Conservation (phyloP, 768 basidiomycete species). For the Obba rivulosa region DNA sequence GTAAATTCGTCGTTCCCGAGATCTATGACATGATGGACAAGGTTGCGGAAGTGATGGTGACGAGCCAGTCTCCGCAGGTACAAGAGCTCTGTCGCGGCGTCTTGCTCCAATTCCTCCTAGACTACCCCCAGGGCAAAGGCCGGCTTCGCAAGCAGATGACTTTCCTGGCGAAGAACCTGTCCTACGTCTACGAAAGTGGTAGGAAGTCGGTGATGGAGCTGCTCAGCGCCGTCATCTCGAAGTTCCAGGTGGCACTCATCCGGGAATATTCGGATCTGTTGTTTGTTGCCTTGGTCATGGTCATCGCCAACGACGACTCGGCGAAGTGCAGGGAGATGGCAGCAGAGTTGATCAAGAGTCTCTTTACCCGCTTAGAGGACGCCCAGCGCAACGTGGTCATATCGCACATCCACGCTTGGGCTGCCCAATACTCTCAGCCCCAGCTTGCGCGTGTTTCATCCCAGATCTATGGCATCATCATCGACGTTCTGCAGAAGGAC, state of each 20-base stretch:
- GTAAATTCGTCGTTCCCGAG: slow-evolving; percentile 91
- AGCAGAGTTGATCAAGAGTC: slow-evolving; percentile 70
- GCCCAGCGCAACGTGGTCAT: slow-evolving; percentile 51
- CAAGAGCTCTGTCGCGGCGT: slow-evolving; percentile 89
- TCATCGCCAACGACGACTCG: slow-evolving; percentile 91
- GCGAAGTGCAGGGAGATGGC: slow-evolving; percentile 87
- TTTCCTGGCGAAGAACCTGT: slow-evolving; percentile 88
- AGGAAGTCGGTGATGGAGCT: slow-evolving; percentile 92
- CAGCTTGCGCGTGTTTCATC: slow-evolving; percentile 68
- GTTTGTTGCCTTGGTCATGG: slow-evolving; percentile 89
- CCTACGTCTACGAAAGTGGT: slow-evolving; percentile 87
- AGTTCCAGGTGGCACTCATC: slow-evolving; percentile 74
- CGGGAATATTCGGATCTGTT: slow-evolving; percentile 82
- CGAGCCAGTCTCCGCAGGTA: slow-evolving; percentile 84
- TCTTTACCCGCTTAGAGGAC: slow-evolving; percentile 66
- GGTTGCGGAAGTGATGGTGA: slow-evolving; percentile 88
- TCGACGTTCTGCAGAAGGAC: slow-evolving; percentile 59
- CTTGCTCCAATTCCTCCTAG: slow-evolving; percentile 89
- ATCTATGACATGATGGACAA: slow-evolving; percentile 97
- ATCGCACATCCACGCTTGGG: slow-evolving; percentile 78
- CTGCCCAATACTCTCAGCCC: slow-evolving; percentile 50
- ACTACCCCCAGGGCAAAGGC: slow-evolving; percentile 95
- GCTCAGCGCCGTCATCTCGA: slow-evolving; percentile 74
- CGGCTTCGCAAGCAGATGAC: slow-evolving; percentile 84
- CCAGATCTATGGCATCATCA: slow-evolving; percentile 77